Conservation (phyloP, 1,284 basidiomycete genomes). For the Stygiomarasmius scandens region DNA sequence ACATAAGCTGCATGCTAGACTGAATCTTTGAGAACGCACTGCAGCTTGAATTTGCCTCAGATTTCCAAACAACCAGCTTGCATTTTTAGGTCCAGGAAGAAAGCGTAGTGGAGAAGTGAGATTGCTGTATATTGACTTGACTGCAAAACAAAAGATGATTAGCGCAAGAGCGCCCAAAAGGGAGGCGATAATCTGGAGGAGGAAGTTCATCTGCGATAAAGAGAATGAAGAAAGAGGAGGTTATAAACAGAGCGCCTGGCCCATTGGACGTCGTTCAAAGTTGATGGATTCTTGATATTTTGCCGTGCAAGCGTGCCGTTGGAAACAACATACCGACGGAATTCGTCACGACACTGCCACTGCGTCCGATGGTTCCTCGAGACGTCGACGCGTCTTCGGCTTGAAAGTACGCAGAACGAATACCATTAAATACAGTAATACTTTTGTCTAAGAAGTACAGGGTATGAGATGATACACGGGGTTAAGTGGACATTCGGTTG, state of each 20-base stretch:
- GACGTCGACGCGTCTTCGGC: too few species aligned
- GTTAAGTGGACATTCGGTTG: too few species aligned
- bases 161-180: neutral
- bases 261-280: too few species aligned
- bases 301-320: too few species aligned
- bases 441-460: too few species aligned
- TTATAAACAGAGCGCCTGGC: neutral
- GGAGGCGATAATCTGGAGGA: neutral
- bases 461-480: too few species aligned
- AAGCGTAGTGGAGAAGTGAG: constrained; percentile 45
- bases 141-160: neutral
- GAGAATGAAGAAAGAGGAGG: neutral
- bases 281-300: too few species aligned
- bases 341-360: too few species aligned
- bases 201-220: neutral
- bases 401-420: too few species aligned
- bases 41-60: constrained; percentile 3
- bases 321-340: too few species aligned
- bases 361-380: too few species aligned
- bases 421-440: too few species aligned
- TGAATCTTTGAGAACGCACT: neutral
- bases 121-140: constrained; percentile 25
- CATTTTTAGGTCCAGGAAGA: constrained; percentile 10
- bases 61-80: constrained; percentile 11
- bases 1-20: neutral